A percentile compares a stretch with the other conserved stretches of the same genome.
Conservation (phyloP, 768 basidiomycete genomes). For the Lentinus brumalis region DNA sequence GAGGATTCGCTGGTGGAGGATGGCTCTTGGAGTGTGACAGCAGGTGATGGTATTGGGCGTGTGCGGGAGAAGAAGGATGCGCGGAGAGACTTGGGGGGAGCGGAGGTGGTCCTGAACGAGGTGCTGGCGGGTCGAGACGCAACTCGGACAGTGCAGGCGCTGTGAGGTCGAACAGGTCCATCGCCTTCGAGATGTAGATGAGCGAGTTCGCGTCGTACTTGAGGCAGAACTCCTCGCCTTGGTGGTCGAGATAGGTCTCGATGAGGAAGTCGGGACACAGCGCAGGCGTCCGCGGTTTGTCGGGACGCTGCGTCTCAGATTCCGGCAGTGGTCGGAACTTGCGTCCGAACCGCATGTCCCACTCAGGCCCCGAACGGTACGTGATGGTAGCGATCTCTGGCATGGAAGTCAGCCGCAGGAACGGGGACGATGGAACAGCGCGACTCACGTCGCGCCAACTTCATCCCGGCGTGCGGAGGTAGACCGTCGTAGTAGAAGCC, state of each 20-base stretch:
- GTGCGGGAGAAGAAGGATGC: conserved; percentile 23
- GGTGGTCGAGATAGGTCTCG: conserved; percentile 97
- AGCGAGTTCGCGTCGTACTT: conserved; percentile 98
- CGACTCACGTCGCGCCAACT: conserved; percentile 87
- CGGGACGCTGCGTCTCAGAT: conserved; percentile 17
- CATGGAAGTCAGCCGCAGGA: not conserved
- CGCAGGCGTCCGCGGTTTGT: conserved; percentile 52
- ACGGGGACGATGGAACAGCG: conserved; percentile 9
- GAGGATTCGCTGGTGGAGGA: conserved; percentile 69
- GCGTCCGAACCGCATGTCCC: conserved; percentile 97
- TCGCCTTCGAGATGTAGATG: conserved; percentile 98
- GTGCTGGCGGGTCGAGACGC: conserved; percentile 45
- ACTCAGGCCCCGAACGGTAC: conserved; percentile 98
- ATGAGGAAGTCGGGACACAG: conserved; percentile 98
- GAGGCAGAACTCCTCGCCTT: conserved; percentile 94
- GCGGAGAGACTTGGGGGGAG: conserved; percentile 31
- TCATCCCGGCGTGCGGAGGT: conserved; percentile 99
- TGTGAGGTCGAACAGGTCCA: conserved; percentile 99
- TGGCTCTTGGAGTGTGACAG: conserved; percentile 66
- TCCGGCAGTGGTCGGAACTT: conserved; percentile 53
- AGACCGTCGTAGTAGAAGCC: conserved; percentile 95
- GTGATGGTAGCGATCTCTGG: conserved; percentile 98
- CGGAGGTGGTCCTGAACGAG: conserved; percentile 28
- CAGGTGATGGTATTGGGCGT: conserved; percentile 26
- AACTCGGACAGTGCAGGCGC: conserved; percentile 71